Base-by-base conservation (phyloP, 345 rosid genomes). In the Gynandropsis gynandra region DNA sequence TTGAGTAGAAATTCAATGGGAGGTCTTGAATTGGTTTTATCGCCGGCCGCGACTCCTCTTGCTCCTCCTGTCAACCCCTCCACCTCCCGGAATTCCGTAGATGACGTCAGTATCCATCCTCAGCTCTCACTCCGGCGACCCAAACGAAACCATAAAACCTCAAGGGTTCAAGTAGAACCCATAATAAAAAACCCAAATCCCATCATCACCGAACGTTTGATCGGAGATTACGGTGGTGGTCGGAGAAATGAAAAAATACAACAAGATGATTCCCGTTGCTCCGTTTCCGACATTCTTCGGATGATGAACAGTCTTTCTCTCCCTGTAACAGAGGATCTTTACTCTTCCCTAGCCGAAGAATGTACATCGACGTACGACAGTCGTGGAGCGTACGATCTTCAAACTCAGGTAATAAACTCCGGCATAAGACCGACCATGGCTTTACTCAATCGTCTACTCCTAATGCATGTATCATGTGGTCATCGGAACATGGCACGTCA, bases 281-380 rank as follows among this genome's bases (percentile, higher is more conserved):
- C 72, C 5, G 58, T 64, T 36, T 37, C 75, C 9, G 85, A 78
- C 24, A 61, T 86, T 16, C 52, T 80, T 35, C 68, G 75, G 34
- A 18, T 86, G 44, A 64, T 82, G 77, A 80, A 76, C 52, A 47
- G 67, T 52, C 81, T 82, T 24, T 42, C 60, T 55, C 61, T 73
- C 2, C 77, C 86, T 10, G 56, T 77, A 16, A 47, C 76, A 44
- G 62, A 55, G 39, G 92, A 82, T 14, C 17, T 77, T 5, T 82
- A 78, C 72, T 38, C 75, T 60, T 70, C 70, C 43, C 79, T 86
- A 14, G 62, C 77, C 47, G 78, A 74, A 55, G 88, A 82, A 65
- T 78, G 83, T 67, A 69, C 83, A 13, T 9, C 17, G 18, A 17
- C 27, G 7, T 60, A 72, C 18, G 80, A 86, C 42, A 54, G 73